Evolutionary conservation across 2,329 filamentous ascomycete species (phyloP).

Genomic region (Hypoxylon sp.): DNA sequence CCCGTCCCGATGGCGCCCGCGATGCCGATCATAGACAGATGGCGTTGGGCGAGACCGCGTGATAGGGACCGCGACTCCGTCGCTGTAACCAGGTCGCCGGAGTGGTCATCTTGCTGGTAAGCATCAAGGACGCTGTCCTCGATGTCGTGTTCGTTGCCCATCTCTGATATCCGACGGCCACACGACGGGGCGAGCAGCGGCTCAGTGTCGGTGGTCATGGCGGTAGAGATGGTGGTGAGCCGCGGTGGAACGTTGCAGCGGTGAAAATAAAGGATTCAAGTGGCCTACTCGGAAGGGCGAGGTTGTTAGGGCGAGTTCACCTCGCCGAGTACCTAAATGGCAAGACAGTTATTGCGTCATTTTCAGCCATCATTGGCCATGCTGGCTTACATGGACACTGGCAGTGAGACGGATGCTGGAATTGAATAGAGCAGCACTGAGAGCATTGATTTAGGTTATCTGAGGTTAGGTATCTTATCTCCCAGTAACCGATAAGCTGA

Average conservation of each 20-base stretch:
- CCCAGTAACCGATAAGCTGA: conserved; percentile 13
- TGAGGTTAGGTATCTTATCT: conserved; percentile 5
- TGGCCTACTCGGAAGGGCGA: neutral
- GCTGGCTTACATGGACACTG: neutral
- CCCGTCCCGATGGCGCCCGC: conserved; percentile 73
- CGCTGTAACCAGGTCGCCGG: conserved; percentile 61
- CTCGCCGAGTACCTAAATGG: conserved; percentile 23
- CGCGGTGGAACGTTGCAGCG: conserved; percentile 4
- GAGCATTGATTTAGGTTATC: neutral
- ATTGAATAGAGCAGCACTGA: neutral
- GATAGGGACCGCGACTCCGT: conserved; percentile 64
- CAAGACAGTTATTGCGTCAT: conserved; percentile 29
- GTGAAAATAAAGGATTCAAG: conserved; percentile 5
- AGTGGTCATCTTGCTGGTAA: conserved; percentile 21
- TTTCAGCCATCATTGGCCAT: conserved; percentile 27
- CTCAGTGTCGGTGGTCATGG: conserved; percentile 40
- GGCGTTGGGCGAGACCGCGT: conserved; percentile 65
- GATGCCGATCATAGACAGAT: conserved; percentile 73
- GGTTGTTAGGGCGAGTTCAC: conserved; percentile 15
- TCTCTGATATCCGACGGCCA: conserved; percentile 21
- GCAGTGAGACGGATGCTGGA: conserved; percentile 1
- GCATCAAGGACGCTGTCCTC: conserved; percentile 19
- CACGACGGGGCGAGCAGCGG: conserved; percentile 34
- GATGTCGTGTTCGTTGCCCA: conserved; percentile 29
- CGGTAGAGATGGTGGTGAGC: neutral